Conservation (phyloP, 2,329 filamentous ascomycete genomes). For the Trichothecium sympodiale region DNA sequence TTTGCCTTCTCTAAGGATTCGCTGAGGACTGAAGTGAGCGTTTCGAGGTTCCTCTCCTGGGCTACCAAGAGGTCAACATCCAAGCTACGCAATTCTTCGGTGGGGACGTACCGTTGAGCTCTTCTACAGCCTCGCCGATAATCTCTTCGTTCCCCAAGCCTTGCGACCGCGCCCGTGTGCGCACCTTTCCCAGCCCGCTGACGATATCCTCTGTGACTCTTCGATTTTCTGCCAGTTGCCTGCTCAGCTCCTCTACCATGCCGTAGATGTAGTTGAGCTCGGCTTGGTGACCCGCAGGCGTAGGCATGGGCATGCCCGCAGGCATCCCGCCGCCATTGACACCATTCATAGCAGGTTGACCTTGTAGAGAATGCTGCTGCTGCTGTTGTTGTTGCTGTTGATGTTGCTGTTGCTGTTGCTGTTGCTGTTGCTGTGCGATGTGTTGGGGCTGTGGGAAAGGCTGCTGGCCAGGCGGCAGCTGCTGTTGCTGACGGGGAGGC, state of each 20-base stretch:
- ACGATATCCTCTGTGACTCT: conserved; percentile 53
- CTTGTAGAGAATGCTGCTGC: conserved; percentile 9
- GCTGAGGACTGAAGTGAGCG: conserved; percentile 47
- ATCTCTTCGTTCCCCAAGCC: conserved; percentile 48
- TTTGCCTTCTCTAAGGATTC: conserved; percentile 53
- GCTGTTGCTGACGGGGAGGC: conserved; percentile 5
- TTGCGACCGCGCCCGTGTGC: conserved; percentile 41
- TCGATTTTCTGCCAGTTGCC: conserved; percentile 50
- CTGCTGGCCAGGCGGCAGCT: conserved; percentile 8
- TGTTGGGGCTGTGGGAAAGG: conserved; percentile 9
- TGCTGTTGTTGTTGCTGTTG: conserved; percentile 5
- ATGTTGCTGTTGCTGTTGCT: conserved; percentile 10
- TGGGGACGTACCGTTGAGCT: conserved; percentile 39
- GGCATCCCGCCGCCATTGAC: conserved; percentile 37
- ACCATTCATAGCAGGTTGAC: conserved; percentile 29
- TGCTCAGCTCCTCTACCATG: conserved; percentile 56
- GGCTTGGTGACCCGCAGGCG: conserved; percentile 56
- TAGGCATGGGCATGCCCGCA: conserved; percentile 40
- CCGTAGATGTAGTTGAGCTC: conserved; percentile 58
- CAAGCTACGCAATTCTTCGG: background rate
- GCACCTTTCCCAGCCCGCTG: conserved; percentile 49
- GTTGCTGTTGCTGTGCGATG: conserved; percentile 8
- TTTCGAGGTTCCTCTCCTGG: conserved; percentile 49
- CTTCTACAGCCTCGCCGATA: conserved; percentile 41
- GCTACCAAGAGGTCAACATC: conserved; percentile 22